A percentile compares a stretch with the other conserved stretches of the same genome.
Conservation (phyloP, 1,139 yeast genomes). For the Geotrichum candidum region DNA sequence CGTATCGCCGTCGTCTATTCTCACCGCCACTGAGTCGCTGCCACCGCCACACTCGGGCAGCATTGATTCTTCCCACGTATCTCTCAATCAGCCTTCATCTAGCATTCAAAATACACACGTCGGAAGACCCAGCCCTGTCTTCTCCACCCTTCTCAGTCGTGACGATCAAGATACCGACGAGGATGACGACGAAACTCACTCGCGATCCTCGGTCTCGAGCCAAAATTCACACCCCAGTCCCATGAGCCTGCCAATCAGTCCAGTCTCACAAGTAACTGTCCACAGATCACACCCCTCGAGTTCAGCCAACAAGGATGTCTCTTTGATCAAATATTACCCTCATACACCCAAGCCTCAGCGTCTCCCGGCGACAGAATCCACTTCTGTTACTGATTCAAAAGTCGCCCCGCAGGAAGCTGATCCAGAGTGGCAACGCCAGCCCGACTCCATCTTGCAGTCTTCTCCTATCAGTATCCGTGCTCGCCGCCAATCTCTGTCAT, state of each 20-base stretch:
- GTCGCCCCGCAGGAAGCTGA: not conserved
- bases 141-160: not conserved
- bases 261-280: not conserved
- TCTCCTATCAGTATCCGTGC: not conserved
- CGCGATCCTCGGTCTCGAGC: not conserved
- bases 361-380: not conserved
- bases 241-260: slow-evolving; percentile 3
- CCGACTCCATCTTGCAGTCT: not conserved
- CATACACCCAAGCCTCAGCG: slow-evolving; percentile 39
- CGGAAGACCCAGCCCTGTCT: not conserved
- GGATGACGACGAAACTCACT: not conserved
- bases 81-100: not conserved
- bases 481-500: not conserved
- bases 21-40: not conserved
- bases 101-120: not conserved
- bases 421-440: not conserved
- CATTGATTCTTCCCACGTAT: not conserved
- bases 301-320: slow-evolving; percentile 32
- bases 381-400: not conserved
- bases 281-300: slow-evolving; percentile 4
- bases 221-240: slow-evolving; percentile 7
- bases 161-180: slow-evolving; percentile 4
- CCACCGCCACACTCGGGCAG: not conserved
- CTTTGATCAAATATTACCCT: slow-evolving; percentile 65
- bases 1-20: not conserved